Evolutionary conservation across 345 rosid species (phyloP), one percentile per base, ranked within the genome.

Genomic region (Hibiscus mutabilis): DNA sequence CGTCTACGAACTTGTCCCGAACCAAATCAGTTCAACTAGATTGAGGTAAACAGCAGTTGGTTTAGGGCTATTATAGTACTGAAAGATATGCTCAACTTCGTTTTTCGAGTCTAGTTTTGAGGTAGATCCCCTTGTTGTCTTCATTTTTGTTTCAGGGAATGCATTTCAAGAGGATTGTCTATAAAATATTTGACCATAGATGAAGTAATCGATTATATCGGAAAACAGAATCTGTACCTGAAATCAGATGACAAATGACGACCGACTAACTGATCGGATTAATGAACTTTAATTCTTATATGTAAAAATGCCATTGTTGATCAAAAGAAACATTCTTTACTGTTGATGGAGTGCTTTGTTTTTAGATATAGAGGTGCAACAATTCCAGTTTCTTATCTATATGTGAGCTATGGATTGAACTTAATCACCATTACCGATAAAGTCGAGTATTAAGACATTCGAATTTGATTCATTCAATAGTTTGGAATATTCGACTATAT

Each of bases 21-120:
- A 95, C 81, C 85, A 80, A 79, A 87, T 95, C 44, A 94, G 99
- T 80, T 95, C 97, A 52, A 84, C 93, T 29, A 82, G 88, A 84
- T 71, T 91, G 66, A 91, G 97, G 98, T 89, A 66, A 31, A 56
- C 53, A 6, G 62, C 16, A 19, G 1, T 10, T 31, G 31, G 9
- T 35, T 35, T 35, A 35, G 4, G 40, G 40, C 8, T 35, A 16
- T 6, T 21, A 64, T 4, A 5, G 53, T 33, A 55, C 33, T 19
- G 6, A 37, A 69, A 3, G 6, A 56, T 14, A 40, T 12, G 2
- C 42, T 35, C 24, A 18, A 29, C 62, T 13, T 35, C 13, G 5
- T 19, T 69, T 13, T 35, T n/a, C 2, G 7, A 8, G 19, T 46
- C 51, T n/a, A 12, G 19, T 35, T 3, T 29, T 33, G 35, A 31